Evolutionary conservation across 1,284 basidiomycete species (phyloP), one percentile per base, ranked within the genome.

Genomic region (Inonotus obliquus): DNA sequence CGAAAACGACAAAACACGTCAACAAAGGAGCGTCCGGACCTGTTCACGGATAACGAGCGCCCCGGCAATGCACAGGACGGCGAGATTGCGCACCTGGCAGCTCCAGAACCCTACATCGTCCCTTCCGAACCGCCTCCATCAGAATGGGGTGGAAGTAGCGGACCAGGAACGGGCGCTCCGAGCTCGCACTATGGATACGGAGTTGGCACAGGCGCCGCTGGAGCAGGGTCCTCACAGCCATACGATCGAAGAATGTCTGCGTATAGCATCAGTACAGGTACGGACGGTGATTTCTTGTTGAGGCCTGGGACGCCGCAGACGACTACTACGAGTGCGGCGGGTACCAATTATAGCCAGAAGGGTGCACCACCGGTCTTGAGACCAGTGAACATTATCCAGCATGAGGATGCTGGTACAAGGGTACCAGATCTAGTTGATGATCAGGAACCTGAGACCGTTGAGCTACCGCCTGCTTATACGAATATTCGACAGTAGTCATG

Each of bases 401-500:
- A 92, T 67, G 89, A 92, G 64, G 89, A 92, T 69, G 89, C 85
- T 0, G 89, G 89, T 0, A 82, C 82, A 4, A 77, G 77, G 38
- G 67, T 69, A n/a, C 61, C 69, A 47, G 63, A n/a, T n/a, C n/a
- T n/a, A n/a, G n/a, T n/a, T n/a, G n/a, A 70, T 60, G 60, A 71
- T 48, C 74, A 71, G 2, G 79, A 77, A 7, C 68, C 80, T 9
- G 88, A 89, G 71, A 91, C 89, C 53, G 82, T 92, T 44, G 89
- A 92, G 73, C 77, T 92, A 52, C 89, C 89, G 14, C 89, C 89
- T 4, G 89, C 89, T 39, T 92, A 92, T 71, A 88, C 85, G n/a
- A 79, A 83, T 63, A 74, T 86, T 23, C 60, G 54, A 14, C 14
- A 9, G 32, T 32, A 32, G 32, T 32, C 9, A 32, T 32, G 32